Evolutionary conservation across 2,329 filamentous ascomycete genomes (phyloP).

Genomic region (Fusarium pseudonygamai): DNA sequence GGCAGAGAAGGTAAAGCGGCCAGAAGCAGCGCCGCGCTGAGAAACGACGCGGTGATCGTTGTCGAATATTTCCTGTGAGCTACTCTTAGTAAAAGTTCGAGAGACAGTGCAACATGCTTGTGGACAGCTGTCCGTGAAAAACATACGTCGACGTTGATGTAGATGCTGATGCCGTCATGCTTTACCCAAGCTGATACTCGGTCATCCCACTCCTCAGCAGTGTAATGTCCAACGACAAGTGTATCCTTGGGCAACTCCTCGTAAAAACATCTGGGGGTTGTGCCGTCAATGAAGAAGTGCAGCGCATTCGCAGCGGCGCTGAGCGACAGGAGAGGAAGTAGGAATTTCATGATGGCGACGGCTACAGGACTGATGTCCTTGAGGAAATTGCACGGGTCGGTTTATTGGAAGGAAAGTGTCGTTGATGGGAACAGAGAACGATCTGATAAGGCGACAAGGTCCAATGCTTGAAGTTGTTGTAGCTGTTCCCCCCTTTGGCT

Average conservation of each 20-base stretch:
- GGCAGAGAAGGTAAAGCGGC: constrained; percentile 95
- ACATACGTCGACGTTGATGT: constrained; percentile 86
- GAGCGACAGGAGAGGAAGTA: constrained; percentile 74
- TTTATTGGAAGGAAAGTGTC: constrained; percentile 4
- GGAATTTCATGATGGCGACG: constrained; percentile 61
- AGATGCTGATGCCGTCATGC: constrained; percentile 81
- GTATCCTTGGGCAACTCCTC: constrained; percentile 98
- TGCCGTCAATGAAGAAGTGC: constrained; percentile 94
- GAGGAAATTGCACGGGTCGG: constrained; percentile 30
- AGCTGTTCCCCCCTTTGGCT: constrained; percentile 29
- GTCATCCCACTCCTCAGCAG: constrained; percentile 84
- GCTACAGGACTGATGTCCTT: constrained; percentile 2
- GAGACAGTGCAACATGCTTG: neutral
- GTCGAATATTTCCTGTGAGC: constrained; percentile 85
- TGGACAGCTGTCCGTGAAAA: constrained; percentile 3
- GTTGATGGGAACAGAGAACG: constrained; percentile 11
- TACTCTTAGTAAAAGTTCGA: constrained; percentile 1
- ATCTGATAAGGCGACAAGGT: constrained; percentile 14
- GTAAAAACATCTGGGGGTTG: constrained; percentile 92
- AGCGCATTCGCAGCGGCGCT: constrained; percentile 77
- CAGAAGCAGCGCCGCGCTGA: constrained; percentile 77
- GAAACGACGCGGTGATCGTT: constrained; percentile 96
- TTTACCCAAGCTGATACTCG: constrained; percentile 72
- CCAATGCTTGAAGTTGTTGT: constrained; percentile 10
- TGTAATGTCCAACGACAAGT: constrained; percentile 92